These are phyloP conservation scores for Dillenia turbinata DNA, from an alignment of 164 flowering plant species.

Conservation along the genomic window DNA sequence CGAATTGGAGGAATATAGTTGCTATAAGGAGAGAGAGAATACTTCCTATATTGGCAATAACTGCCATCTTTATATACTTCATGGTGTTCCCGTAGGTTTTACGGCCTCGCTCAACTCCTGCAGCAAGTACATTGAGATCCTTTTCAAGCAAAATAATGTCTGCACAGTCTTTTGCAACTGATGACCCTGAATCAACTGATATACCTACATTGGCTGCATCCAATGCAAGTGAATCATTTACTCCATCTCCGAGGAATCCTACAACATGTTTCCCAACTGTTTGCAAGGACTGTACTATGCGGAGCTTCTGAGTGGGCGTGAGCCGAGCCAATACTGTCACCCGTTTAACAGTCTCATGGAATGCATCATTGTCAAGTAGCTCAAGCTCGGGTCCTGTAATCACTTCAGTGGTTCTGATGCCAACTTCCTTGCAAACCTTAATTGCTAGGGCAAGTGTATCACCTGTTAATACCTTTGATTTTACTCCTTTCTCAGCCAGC, in stretches of 20 bases:
- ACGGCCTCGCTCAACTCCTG: slow-evolving; percentile 67
- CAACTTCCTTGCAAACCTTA: slow-evolving; percentile 68
- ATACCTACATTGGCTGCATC: slow-evolving; percentile 77
- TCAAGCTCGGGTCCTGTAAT: slow-evolving; percentile 78
- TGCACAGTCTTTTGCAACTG: slow-evolving; percentile 65
- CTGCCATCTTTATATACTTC: slow-evolving; percentile 67
- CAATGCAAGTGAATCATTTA: slow-evolving; percentile 68
- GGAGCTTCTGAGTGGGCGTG: slow-evolving; percentile 72
- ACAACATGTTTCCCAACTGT: slow-evolving; percentile 53
- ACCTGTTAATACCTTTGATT: slow-evolving; percentile 71
- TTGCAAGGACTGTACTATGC: slow-evolving; percentile 69
- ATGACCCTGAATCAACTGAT: slow-evolving; percentile 70
- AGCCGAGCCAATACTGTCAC: slow-evolving; percentile 76
- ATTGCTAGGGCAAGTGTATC: slow-evolving; percentile 65
- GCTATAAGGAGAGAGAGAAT: slow-evolving; percentile 54
- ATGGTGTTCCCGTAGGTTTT: slow-evolving; percentile 68
- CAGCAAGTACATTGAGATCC: slow-evolving; percentile 67
- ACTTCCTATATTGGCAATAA: slow-evolving; percentile 61
- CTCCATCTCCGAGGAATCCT: slow-evolving; percentile 76
- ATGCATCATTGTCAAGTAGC: slow-evolving; percentile 41
- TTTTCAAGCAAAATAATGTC: slow-evolving; percentile 79
- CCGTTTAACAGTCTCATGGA: slow-evolving; percentile 58
- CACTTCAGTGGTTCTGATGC: slow-evolving; percentile 58
- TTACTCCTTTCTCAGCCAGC: slow-evolving; percentile 69
- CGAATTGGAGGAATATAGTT: slow-evolving; percentile 34